A percentile compares a stretch with the other conserved stretches of the same genome.
phyloP scores from a whole-genome alignment of 2,329 filamentous ascomycete genomes.

The Pseudogymnoascus sp. region DNA sequence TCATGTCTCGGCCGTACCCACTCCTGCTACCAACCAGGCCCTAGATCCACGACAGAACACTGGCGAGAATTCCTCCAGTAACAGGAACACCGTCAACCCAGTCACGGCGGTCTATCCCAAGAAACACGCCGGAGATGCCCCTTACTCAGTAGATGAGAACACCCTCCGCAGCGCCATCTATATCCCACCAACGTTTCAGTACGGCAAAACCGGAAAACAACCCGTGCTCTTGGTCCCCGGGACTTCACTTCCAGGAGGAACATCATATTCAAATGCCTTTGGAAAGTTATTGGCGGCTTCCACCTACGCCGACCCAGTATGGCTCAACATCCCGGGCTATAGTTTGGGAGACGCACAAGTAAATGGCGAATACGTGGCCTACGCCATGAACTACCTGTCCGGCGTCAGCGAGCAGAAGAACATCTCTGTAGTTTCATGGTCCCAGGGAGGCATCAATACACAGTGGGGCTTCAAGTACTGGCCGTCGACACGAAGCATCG shows the following conservation, averaged over 20 bases:
- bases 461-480: constrained; percentile 54
- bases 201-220: constrained; percentile 31
- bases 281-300: constrained; percentile 38
- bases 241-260: constrained; percentile 40
- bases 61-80: constrained; percentile 12
- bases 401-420: constrained; percentile 31
- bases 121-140: constrained; percentile 34
- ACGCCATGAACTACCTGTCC: constrained; percentile 49
- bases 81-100: constrained; percentile 12
- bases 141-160: constrained; percentile 39
- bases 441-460: constrained; percentile 44
- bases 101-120: constrained; percentile 30
- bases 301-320: constrained; percentile 40
- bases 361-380: constrained; percentile 47
- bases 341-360: constrained; percentile 40
- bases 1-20: background rate
- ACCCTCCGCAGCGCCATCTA: constrained; percentile 42
- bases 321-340: constrained; percentile 45
- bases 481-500: constrained; percentile 38
- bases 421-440: constrained; percentile 43
- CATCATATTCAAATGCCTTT: constrained; percentile 31
- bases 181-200: constrained; percentile 41
- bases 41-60: constrained; percentile 1
- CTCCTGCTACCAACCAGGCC: background rate
- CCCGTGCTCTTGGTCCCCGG: constrained; percentile 47